phyloP scores from a whole-genome alignment of 805 yeast species.

The Tetrapisispora iriomotensis region DNA sequence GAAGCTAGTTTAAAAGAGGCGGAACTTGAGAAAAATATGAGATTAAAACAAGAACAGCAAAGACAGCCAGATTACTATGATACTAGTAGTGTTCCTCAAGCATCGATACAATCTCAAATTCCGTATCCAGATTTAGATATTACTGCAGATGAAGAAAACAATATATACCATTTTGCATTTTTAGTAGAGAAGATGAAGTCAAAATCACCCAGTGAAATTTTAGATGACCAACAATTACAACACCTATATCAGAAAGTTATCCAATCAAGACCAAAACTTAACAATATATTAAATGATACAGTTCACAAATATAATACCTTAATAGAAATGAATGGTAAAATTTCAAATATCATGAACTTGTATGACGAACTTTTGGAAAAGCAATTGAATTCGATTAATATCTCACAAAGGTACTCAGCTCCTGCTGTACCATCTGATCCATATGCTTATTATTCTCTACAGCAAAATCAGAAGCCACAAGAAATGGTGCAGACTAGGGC shows the following conservation, averaged over 20 bases:
- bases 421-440: conserved; percentile 23
- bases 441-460: conserved; percentile 12
- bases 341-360: conserved; percentile 63
- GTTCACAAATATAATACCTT: conserved; percentile 53
- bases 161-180: conserved; percentile 59
- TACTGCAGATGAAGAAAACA: conserved; percentile 56
- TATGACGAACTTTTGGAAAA: conserved; percentile 66
- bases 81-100: too few species aligned
- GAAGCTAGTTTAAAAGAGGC: conserved; percentile 80
- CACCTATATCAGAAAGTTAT: conserved; percentile 47
- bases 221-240: conserved; percentile 26
- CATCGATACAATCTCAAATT: too few species aligned
- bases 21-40: conserved; percentile 32
- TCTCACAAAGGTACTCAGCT: conserved; percentile 23
- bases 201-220: conserved; percentile 36
- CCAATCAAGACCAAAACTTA: conserved; percentile 59
- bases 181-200: conserved; percentile 44
- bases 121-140: conserved; percentile 16
- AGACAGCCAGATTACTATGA: too few species aligned
- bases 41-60: conserved; percentile 8
- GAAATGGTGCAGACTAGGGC: conserved; percentile 2
- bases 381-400: conserved; percentile 35
- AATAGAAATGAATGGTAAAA: conserved; percentile 66
- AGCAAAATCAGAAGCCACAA: conserved; percentile 3
- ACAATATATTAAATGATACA: conserved; percentile 47